Base-by-base conservation (phyloP, 208 protist genomes). In the Trypanosoma conorhini region DNA sequence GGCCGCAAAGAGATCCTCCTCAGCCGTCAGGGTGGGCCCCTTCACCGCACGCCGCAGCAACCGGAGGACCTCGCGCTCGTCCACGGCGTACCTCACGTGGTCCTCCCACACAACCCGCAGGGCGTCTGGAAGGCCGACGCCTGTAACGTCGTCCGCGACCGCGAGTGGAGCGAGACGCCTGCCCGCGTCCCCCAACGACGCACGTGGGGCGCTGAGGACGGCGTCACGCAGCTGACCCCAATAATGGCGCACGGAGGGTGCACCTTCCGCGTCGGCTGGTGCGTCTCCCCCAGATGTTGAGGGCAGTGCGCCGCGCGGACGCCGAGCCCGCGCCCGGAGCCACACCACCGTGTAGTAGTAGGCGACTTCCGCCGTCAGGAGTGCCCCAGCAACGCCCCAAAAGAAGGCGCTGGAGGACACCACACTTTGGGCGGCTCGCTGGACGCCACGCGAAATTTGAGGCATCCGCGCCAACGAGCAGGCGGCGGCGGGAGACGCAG, bases 21-120 rank as follows among this genome's bases (percentile, higher is more conserved):
- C 7, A 5, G 12, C 13, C 30, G 19, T 22, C 9, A 26, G 4
- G 2, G 35, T 17, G 24, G 33, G 24, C 31, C 46, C 31, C 12
- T 19, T 31, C 17, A 21, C 35, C 17, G n/a, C 15, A 28, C 56
- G 33, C 19, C 30, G 30, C 42, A 66, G 52, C 28, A 57, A 35
- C 0, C 15, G 19, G 13, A 68, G 28, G 22, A 74, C 52, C 40
- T 74, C 69, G 26, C 61, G 31, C 52, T 50, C 42, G 48, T 74
- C 61, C 52, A 74, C 13, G 21, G 15, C n/a, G 42, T 74, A 74
- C 17, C 61, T 28, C 51, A 74, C 69, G 22, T 52, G 61, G 56
- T 67, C 61, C 22, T 74, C 60, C 69, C 69, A 74, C 12, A 74
- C 13, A 40, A 67, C 9, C n/a, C 22, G 48, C 4, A 74, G 26